These are phyloP conservation scores for Antrodiella citrinella DNA, from an alignment of 768 basidiomycete species.

Conservation along the genomic window DNA sequence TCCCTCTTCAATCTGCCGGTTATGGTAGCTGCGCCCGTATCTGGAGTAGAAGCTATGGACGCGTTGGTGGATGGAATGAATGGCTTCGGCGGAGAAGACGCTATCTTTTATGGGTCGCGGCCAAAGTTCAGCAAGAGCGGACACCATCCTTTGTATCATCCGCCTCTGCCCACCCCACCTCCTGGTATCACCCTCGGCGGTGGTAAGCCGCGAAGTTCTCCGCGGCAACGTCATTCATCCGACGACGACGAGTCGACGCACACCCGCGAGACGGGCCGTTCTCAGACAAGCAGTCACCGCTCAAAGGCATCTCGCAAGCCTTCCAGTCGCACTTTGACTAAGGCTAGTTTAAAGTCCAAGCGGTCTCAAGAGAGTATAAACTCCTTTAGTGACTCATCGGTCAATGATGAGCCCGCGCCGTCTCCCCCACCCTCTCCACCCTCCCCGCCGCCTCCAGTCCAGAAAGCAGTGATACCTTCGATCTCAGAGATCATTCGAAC, in stretches of 20 bases:
- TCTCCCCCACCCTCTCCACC: constrained; percentile 6
- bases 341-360: constrained; percentile 1
- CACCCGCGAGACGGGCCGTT: neutral
- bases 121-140: constrained; percentile 48
- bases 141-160: constrained; percentile 73
- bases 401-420: neutral
- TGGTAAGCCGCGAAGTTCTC: constrained; percentile 19
- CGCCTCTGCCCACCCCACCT: constrained; percentile 77
- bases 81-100: constrained; percentile 48
- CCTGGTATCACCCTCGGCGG: constrained; percentile 67
- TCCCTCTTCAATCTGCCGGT: constrained; percentile 32
- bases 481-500: constrained; percentile 85
- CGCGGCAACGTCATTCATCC: constrained; percentile 41
- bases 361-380: neutral
- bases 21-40: constrained; percentile 65
- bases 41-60: constrained; percentile 83
- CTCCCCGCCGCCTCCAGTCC: constrained; percentile 16
- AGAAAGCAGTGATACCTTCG: constrained; percentile 56
- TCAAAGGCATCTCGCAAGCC: constrained; percentile 7
- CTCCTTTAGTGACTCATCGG: constrained; percentile 1
- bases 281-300: constrained; percentile 2
- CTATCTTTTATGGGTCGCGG: constrained; percentile 27
- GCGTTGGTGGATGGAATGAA: constrained; percentile 89
- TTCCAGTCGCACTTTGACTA: constrained; percentile 9
- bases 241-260: constrained; percentile 36